A percentile compares a stretch with the other conserved stretches of the same genome.
phyloP scores from a whole-genome alignment of 2,329 filamentous ascomycete species.

The Monilinia vaccinii-corymbosi region DNA sequence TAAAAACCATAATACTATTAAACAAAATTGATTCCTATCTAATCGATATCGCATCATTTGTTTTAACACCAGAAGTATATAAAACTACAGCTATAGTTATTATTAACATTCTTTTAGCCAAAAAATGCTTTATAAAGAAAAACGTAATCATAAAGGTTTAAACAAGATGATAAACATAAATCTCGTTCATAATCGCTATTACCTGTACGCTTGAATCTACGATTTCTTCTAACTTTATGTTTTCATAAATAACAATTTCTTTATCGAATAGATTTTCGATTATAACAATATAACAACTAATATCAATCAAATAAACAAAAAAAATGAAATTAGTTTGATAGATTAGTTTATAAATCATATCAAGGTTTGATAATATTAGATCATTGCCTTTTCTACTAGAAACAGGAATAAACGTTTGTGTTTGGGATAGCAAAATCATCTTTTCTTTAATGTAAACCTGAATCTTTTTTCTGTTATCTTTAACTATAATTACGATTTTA shows the following conservation, averaged over 20 bases:
- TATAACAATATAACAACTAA: neutral
- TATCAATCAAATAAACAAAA: neutral
- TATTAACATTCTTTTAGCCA: no score
- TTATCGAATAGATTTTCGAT: neutral
- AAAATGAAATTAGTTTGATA: neutral
- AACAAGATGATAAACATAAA: no score
- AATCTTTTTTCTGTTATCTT: neutral
- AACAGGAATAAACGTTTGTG: no score
- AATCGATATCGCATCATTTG: no score
- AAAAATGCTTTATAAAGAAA: no score
- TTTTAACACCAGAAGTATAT: no score
- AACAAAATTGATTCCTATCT: neutral
- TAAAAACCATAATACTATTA: neutral
- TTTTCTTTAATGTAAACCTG: no score
- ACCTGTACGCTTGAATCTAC: neutral
- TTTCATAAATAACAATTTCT: neutral
- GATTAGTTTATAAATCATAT: neutral
- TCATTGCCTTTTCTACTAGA: no score
- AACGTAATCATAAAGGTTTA: no score
- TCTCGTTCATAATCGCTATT: neutral
- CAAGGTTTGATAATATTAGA: neutral
- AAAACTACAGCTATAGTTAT: no score
- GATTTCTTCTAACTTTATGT: neutral
- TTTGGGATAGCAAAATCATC: no score
- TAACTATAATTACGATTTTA: neutral